phyloP scores from a whole-genome alignment of 164 flowering plant genomes.

The Nymphaea thermarum region DNA sequence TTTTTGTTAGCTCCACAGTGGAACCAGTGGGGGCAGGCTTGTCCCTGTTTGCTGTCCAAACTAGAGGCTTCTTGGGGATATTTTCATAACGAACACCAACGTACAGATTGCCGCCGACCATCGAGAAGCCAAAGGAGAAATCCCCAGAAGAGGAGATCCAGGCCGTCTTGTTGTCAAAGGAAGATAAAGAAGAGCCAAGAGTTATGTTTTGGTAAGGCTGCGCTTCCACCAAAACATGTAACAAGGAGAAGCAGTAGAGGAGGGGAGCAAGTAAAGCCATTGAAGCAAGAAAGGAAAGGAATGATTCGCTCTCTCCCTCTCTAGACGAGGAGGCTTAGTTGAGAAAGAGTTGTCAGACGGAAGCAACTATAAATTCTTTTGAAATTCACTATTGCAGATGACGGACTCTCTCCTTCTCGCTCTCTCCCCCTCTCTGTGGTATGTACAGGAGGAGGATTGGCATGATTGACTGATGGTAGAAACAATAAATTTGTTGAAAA shows the following conservation, averaged over 20 bases:
- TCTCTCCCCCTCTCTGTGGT: no score
- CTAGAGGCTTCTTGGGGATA: conserved; percentile 19
- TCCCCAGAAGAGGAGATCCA: conserved; percentile 34
- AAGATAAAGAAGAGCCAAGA: conserved; percentile 19
- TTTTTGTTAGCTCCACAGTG: conserved; percentile 12
- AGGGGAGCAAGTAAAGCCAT: not conserved
- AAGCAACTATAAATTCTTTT: no score
- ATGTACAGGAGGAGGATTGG: no score
- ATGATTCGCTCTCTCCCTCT: no score
- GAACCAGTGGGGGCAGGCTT: conserved; percentile 18
- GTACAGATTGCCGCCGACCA: conserved; percentile 6
- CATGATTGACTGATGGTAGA: no score
- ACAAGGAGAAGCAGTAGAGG: not conserved
- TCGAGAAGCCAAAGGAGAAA: conserved; percentile 26
- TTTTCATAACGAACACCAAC: conserved; percentile 30
- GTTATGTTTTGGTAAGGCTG: conserved; percentile 14
- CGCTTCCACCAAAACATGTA: conserved; percentile 1
- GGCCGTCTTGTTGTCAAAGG: conserved; percentile 4
- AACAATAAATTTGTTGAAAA: no score
- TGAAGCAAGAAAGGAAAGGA: no score
- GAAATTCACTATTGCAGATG: no score
- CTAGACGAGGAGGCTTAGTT: no score
- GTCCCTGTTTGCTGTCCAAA: conserved; percentile 24
- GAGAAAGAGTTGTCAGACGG: no score
- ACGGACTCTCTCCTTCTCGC: no score